Evolutionary conservation across 176 grass and related monocot genomes (phyloP).

Genomic region (Zoysia japonica): DNA sequence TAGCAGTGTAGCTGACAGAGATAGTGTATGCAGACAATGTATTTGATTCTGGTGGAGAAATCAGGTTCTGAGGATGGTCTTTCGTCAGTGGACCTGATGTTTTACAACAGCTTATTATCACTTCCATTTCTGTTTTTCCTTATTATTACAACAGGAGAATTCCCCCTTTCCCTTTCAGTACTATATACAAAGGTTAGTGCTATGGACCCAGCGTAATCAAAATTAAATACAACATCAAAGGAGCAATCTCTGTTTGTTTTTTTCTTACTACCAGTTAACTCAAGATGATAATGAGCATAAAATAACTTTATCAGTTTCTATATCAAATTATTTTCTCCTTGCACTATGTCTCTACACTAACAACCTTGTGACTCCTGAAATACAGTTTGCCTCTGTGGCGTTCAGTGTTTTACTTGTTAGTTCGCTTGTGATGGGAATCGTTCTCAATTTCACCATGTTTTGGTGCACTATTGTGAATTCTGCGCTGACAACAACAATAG

Average conservation of each 20-base stretch:
- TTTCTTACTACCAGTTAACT: background rate
- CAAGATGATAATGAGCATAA: background rate
- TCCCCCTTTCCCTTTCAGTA: constrained; percentile 73
- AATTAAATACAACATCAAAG: constrained; percentile 2
- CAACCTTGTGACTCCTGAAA: background rate
- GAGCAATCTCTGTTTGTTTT: background rate
- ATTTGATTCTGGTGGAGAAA: constrained; percentile 94
- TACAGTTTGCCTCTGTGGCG: constrained; percentile 56
- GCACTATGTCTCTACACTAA: constrained; percentile 4
- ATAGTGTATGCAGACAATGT: constrained; percentile 81
- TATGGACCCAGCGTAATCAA: constrained; percentile 5
- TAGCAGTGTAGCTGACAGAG: constrained; percentile 36
- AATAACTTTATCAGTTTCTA: background rate
- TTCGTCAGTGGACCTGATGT: constrained; percentile 95
- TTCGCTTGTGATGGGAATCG: constrained; percentile 86
- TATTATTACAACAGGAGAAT: constrained; percentile 92
- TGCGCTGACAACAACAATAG: constrained; percentile 92
- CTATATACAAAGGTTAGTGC: constrained; percentile 77
- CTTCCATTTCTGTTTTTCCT: constrained; percentile 94
- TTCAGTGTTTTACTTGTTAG: constrained; percentile 67
- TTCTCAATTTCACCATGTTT: constrained; percentile 95
- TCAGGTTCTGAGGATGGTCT: constrained; percentile 93
- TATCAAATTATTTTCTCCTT: background rate
- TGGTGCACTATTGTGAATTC: constrained; percentile 97
- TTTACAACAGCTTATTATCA: constrained; percentile 83